phyloP scores from a whole-genome alignment of 179 eudicot species.

The Spinacia oleracea region DNA sequence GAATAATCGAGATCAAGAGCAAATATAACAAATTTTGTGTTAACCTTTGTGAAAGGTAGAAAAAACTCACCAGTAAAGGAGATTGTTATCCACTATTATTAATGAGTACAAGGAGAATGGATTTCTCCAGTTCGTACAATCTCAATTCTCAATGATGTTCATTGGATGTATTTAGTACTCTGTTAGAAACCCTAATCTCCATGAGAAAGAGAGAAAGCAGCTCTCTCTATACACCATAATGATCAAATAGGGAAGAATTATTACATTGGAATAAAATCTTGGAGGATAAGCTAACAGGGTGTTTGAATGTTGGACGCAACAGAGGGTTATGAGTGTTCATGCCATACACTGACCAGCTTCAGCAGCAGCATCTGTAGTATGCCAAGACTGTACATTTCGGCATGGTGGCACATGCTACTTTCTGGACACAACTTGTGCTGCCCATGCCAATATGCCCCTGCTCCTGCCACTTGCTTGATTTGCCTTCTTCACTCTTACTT shows the following conservation, averaged over 20 bases:
- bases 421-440: background rate
- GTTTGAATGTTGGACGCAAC: background rate
- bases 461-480: background rate
- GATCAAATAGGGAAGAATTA: background rate
- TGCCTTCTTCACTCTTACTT: background rate
- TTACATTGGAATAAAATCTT: background rate
- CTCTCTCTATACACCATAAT: background rate
- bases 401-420: background rate
- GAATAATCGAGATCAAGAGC: background rate
- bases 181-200: constrained; percentile 1
- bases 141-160: background rate
- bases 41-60: background rate
- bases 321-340: background rate
- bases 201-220: background rate
- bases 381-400: background rate
- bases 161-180: background rate
- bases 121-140: background rate
- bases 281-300: background rate
- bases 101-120: background rate
- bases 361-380: background rate
- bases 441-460: background rate
- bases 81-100: background rate
- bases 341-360: background rate
- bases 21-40: background rate
- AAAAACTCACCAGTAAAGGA: background rate